Conservation (phyloP, 805 yeast species). For the Cyberlindnera bimundalis region DNA sequence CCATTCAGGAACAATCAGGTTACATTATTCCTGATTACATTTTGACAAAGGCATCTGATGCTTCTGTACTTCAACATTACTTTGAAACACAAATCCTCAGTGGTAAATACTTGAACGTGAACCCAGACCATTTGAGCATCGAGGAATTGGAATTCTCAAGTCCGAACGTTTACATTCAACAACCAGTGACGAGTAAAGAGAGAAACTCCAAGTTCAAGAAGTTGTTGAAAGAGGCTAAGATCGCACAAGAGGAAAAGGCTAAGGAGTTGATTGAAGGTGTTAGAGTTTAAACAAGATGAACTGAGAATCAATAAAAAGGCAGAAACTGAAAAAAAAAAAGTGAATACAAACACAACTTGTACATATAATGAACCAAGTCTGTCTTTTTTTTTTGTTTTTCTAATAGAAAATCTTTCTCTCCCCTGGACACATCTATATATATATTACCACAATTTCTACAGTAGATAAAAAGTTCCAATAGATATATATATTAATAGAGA, state of each 20-base stretch:
- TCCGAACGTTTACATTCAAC: slow-evolving; percentile 25
- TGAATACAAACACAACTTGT: background rate
- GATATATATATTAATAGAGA: background rate
- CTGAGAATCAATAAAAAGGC: no score
- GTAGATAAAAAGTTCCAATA: no score
- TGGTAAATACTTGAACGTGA: slow-evolving; percentile 23
- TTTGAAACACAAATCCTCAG: slow-evolving; percentile 28
- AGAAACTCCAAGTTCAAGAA: slow-evolving; percentile 24
- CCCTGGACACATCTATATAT: no score
- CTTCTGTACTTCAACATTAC: slow-evolving; percentile 28
- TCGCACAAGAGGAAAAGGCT: slow-evolving; percentile 23
- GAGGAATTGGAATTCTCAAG: slow-evolving; percentile 19
- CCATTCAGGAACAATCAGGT: slow-evolving; percentile 36
- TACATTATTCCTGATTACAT: slow-evolving; percentile 36
- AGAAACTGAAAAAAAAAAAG: no score
- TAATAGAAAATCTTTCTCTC: no score
- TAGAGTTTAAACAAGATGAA: slow-evolving; percentile 14
- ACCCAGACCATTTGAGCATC: slow-evolving; percentile 17
- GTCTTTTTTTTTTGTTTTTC: no score
- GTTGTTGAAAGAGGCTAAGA: slow-evolving; percentile 25
- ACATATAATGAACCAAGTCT: slow-evolving; percentile 1
- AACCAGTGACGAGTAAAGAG: slow-evolving; percentile 21
- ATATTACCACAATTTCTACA: no score
- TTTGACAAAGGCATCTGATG: slow-evolving; percentile 31
- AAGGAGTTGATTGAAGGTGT: slow-evolving; percentile 22